Base-by-base conservation (phyloP, 176 grass and related monocot genomes). In the Triticum timopheevii region DNA sequence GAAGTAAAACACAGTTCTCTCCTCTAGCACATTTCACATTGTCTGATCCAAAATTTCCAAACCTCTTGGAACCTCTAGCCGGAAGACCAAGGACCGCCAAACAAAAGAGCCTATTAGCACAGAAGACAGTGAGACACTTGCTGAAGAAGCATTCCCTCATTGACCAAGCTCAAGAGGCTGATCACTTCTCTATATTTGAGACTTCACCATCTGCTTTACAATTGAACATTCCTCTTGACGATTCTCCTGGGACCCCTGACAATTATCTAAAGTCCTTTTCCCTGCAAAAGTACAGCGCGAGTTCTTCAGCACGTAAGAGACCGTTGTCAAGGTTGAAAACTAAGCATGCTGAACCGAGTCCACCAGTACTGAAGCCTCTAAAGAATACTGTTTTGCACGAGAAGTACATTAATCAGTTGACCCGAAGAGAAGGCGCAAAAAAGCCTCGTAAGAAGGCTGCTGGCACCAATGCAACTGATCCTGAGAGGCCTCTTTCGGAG, bases 151-250 rank as follows among this genome's bases (percentile, higher is more conserved):
- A 94, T 38, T 77, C 59, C 64, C 84, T 91, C 25, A 81, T 56
- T 11, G 90, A 95, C 76, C 86, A 92, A 90, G 80, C 80, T 31
- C 77, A 92, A 52, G 86, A 89, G 81, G 88, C 88, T 36, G 96
- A 98, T 73, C 92, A 91, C 86, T 98, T 98, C 84, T 92, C 92
- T 47, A 28, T 91, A 61, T 93, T 98, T 85, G 96, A 98, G 76
- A 92, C 71, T 64, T 98, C 96, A 69, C 91, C 90, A 44, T 82
- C 54, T 82, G 40, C 80, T 54, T 72, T 85, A 61, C 30, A 79
- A 24, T 19, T 91, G 49, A 69, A 88, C 24, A 78, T 95, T 50
- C 76, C 86, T 7, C 71, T 78, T 25, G 87, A 81, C 38, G 82
- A 77, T 66, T 90, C 90, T 54, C 86, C 86, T 89, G 77, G 83